Percentiles rank a stretch among this genome's conserved stretches.
phyloP scores from a whole-genome alignment of 805 yeast genomes.

The Lachancea sp. region DNA sequence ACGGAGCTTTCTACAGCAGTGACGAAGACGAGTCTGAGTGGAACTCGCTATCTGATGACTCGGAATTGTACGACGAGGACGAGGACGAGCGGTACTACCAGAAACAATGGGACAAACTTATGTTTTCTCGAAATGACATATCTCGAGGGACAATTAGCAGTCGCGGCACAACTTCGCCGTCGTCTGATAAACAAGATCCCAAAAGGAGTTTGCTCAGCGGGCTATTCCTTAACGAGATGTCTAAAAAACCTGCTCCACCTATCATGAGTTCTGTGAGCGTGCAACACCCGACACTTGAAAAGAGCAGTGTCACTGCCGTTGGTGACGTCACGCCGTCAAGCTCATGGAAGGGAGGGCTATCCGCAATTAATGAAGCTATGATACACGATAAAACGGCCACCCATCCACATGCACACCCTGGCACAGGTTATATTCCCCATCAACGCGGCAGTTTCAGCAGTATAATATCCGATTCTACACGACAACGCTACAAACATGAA shows the following conservation, averaged over 20 bases:
- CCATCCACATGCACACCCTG: not conserved
- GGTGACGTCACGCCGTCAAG: conserved; percentile 26
- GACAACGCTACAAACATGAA: conserved; percentile 34
- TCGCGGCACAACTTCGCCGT: conserved; percentile 5
- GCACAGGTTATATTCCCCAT: conserved; percentile 1
- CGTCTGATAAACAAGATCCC: conserved; percentile 13
- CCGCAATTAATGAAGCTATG: not conserved
- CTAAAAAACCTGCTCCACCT: conserved; percentile 7
- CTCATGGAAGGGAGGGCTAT: conserved; percentile 5
- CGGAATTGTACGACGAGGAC: conserved; percentile 24
- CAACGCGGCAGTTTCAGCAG: conserved; percentile 26
- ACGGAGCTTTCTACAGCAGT: conserved; percentile 25
- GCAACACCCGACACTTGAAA: conserved; percentile 15
- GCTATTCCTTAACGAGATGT: conserved; percentile 21
- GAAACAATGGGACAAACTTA: conserved; percentile 29
- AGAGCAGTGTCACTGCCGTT: conserved; percentile 23
- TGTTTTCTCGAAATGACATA: conserved; percentile 18
- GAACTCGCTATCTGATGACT: conserved; percentile 27
- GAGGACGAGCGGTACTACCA: conserved; percentile 30
- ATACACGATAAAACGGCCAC: conserved; percentile 11
- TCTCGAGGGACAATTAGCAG: not conserved
- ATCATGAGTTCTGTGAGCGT: conserved; percentile 3
- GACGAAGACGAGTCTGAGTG: conserved; percentile 33
- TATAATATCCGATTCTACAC: conserved; percentile 33
- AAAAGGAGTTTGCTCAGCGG: conserved; percentile 30